Evolutionary conservation across 495 filamentous ascomycete species (phyloP), one percentile per base, ranked within the genome.

Genomic region (Cryomyces antarcticus): DNA sequence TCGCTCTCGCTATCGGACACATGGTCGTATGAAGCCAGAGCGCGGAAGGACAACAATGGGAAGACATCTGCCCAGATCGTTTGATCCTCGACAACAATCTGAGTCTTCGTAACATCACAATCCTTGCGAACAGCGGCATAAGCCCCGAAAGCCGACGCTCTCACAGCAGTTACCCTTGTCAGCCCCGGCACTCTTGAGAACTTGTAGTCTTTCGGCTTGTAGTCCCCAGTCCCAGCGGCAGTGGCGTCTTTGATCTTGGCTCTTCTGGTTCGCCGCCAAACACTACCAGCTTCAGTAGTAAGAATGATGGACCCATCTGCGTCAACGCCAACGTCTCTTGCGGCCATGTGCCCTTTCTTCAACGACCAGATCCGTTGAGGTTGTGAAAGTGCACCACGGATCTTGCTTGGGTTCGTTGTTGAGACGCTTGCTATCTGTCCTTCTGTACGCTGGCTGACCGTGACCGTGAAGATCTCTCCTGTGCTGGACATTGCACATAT

Each of bases 241-340:
- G 64, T 72, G 0, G 77, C 68, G 52, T 82, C 76, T 52, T 93
- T 93, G 46, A 73, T 71, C 46, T 86, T 88, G 6, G 70, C 66
- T 49, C 92, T 71, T 51, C 82, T 85, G 44, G 83, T 70, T 38
- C 88, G 76, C 43, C 71, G 75, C 87, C 87, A 97, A 1, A 94
- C 87, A 37, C 81, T 87, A 5, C 89, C 89, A 31, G 83, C 85
- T 44, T 82, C 69, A 1, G 89, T 96, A 50, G 83, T 87, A 45
- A 97, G 74, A 45, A 97, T 93, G 46, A 97, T 83, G 3, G 86
- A 93, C 5, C 86, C 92, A 63, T 95, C 81, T 56, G 92, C 83
- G 10, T 85, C 83, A 5, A 97, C 77, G 47, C 75, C 81, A 12
- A 93, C 80, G 49, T 93, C 92, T 47, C 69, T 71, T 6, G 80